A percentile compares a stretch with the other conserved stretches of the same genome.
Conservation (phyloP, 495 filamentous ascomycete species). For the Aspergillus heteromorphus region DNA sequence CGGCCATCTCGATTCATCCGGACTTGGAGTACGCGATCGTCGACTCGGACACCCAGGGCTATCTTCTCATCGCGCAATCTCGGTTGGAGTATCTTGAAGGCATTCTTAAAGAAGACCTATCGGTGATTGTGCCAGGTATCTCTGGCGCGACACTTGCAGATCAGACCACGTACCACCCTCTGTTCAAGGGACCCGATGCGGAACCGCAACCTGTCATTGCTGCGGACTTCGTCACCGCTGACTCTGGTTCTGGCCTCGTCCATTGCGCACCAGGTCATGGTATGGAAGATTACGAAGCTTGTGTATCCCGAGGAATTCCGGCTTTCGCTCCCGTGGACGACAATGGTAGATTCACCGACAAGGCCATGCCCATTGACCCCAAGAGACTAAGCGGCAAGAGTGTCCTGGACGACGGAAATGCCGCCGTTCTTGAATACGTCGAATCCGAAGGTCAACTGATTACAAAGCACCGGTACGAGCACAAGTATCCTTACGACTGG, state of each 20-base stretch:
- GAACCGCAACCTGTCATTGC: constrained; percentile 63
- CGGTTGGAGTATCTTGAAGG: constrained; percentile 52
- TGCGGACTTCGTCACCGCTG: constrained; percentile 79
- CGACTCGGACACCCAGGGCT: constrained; percentile 46
- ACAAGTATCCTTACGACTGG: constrained; percentile 99
- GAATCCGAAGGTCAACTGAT: constrained; percentile 51
- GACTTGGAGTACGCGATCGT: constrained; percentile 71
- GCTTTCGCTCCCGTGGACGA: constrained; percentile 79
- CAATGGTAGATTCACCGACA: constrained; percentile 68
- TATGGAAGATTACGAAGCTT: constrained; percentile 91
- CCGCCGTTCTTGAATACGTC: constrained; percentile 63
- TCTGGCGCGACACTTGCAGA: constrained; percentile 60
- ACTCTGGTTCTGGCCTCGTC: constrained; percentile 86
- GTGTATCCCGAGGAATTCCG: constrained; percentile 56
- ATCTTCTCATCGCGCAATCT: constrained; percentile 60
- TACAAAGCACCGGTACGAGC: constrained; percentile 60
- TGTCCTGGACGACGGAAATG: constrained; percentile 61
- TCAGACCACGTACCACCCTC: constrained; percentile 58
- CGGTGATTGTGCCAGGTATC: constrained; percentile 53
- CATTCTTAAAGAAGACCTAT: constrained; percentile 35
- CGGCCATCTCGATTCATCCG: constrained; percentile 72
- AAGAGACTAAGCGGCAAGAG: constrained; percentile 52
- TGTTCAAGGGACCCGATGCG: constrained; percentile 49
- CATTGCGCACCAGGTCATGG: constrained; percentile 94
- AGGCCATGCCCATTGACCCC: constrained; percentile 64